These are phyloP conservation scores for Misopates orontium DNA, from an alignment of 257 asterid genomes.

Conservation along the genomic window DNA sequence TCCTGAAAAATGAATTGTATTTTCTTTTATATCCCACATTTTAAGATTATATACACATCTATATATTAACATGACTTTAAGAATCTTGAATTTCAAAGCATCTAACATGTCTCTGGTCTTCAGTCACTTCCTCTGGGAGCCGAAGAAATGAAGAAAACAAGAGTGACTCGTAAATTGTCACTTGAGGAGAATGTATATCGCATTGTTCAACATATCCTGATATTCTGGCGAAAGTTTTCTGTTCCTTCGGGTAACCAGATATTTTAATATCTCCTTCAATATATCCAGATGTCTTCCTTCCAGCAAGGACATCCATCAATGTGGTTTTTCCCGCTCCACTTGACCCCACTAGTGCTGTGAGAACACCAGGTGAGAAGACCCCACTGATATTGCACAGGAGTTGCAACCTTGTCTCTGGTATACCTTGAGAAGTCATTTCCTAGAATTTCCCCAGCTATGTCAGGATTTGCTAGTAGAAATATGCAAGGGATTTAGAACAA, in stretches of 20 bases:
- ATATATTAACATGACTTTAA: neutral
- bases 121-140: conserved; percentile 73
- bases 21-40: neutral
- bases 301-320: conserved; percentile 92
- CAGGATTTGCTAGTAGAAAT: conserved; percentile 14
- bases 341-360: conserved; percentile 84
- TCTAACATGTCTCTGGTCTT: conserved; percentile 63
- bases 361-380: conserved; percentile 83
- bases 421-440: conserved; percentile 82
- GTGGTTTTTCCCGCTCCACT: conserved; percentile 99
- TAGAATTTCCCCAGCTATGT: conserved; percentile 23
- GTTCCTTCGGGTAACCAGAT: conserved; percentile 81
- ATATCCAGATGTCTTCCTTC: conserved; percentile 85
- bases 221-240: conserved; percentile 73
- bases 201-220: conserved; percentile 94
- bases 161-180: conserved; percentile 80
- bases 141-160: conserved; percentile 76
- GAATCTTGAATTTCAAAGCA: conserved; percentile 17
- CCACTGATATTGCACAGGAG: conserved; percentile 77
- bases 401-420: conserved; percentile 70
- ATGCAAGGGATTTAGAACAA: conserved; percentile 11
- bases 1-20: conserved; percentile 49
- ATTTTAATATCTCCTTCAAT: conserved; percentile 84
- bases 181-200: conserved; percentile 95
- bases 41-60: neutral